phyloP scores from a whole-genome alignment of 2,329 filamentous ascomycete genomes.

The Spiromastix sp. region DNA sequence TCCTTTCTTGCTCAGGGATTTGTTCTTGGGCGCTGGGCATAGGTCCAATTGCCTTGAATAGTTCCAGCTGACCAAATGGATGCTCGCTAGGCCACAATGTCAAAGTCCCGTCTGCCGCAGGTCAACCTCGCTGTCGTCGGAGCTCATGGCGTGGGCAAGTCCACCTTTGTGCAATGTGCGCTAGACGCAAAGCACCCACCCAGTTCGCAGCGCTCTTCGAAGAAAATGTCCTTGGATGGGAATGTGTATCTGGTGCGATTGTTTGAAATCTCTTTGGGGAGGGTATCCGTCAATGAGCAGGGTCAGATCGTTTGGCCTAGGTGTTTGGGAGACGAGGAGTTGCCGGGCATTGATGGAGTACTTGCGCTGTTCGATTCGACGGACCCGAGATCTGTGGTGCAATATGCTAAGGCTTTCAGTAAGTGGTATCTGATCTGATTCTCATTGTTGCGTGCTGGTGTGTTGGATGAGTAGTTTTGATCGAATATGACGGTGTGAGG shows the following conservation, averaged over 20 bases:
- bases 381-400: constrained; percentile 61
- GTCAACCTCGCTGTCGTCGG: constrained; percentile 51
- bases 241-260: constrained; percentile 46
- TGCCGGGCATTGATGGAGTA: constrained; percentile 71
- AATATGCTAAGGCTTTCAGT: constrained; percentile 70
- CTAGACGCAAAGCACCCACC: constrained; percentile 42
- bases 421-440: constrained; percentile 34
- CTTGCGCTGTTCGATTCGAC: constrained; percentile 82
- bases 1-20: constrained; percentile 3
- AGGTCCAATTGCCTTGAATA: neutral
- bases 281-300: constrained; percentile 41
- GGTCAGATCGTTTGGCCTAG: constrained; percentile 42
- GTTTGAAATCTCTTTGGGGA: constrained; percentile 44
- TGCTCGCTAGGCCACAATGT: constrained; percentile 15
- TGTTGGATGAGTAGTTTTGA: too few species aligned
- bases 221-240: constrained; percentile 48
- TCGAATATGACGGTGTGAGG: too few species aligned
- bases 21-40: neutral
- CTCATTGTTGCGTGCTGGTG: too few species aligned
- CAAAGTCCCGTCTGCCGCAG: constrained; percentile 34
- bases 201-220: constrained; percentile 31
- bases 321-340: constrained; percentile 51
- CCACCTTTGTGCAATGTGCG: constrained; percentile 48
- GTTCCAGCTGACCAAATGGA: too few species aligned
- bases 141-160: constrained; percentile 45